These are phyloP conservation scores for Pleurotus salmoneostramineus DNA, from an alignment of 768 basidiomycete species.

Conservation along the genomic window DNA sequence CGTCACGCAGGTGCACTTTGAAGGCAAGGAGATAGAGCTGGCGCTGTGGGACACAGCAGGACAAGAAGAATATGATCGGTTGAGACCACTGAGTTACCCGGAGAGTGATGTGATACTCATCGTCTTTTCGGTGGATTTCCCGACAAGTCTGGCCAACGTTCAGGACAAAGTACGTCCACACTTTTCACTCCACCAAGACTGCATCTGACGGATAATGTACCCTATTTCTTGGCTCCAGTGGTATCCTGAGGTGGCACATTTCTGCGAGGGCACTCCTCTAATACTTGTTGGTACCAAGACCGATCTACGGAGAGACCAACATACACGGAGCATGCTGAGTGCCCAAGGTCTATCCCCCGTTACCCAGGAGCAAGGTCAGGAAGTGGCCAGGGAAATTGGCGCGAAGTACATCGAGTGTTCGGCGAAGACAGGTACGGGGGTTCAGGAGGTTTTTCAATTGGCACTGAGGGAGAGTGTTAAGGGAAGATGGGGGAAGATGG, in stretches of 20 bases:
- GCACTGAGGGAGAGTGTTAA: slow-evolving; percentile 90
- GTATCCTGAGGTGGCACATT: slow-evolving; percentile 91
- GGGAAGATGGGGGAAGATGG: slow-evolving; percentile 70
- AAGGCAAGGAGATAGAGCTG: slow-evolving; percentile 86
- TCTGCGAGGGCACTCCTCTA: slow-evolving; percentile 85
- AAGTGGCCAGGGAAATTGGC: slow-evolving; percentile 90
- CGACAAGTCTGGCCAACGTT: slow-evolving; percentile 86
- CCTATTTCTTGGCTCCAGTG: slow-evolving; percentile 45
- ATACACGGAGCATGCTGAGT: slow-evolving; percentile 81
- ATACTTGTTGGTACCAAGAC: slow-evolving; percentile 93
- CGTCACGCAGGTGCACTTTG: slow-evolving; percentile 81
- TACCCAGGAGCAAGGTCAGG: slow-evolving; percentile 74
- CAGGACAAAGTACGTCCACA: slow-evolving; percentile 65
- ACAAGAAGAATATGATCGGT: slow-evolving; percentile 93
- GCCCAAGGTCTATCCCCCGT: slow-evolving; percentile 88
- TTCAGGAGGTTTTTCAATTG: slow-evolving; percentile 87
- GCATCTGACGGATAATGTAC: no score
- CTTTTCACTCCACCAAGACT: not conserved
- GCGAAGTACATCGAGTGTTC: slow-evolving; percentile 93
- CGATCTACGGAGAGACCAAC: slow-evolving; percentile 83
- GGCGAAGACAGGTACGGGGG: slow-evolving; percentile 86
- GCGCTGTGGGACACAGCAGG: slow-evolving; percentile 99
- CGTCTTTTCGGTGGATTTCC: slow-evolving; percentile 93
- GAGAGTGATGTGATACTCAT: slow-evolving; percentile 91
- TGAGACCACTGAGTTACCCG: slow-evolving; percentile 82